Evolutionary conservation across 208 protist genomes (phyloP).

Genomic region (Naegleria lovaniensis): DNA sequence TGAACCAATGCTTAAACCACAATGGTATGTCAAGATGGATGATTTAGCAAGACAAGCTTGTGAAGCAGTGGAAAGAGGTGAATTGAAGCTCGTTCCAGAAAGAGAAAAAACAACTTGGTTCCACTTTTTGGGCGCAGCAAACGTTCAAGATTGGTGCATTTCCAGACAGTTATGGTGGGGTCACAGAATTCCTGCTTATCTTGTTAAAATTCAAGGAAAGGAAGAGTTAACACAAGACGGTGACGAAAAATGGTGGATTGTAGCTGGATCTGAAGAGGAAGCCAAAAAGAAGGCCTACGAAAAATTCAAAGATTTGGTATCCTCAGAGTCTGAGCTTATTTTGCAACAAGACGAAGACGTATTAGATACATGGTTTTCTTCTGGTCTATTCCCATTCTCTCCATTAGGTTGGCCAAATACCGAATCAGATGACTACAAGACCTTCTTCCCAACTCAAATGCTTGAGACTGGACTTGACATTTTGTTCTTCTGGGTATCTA

Average conservation of each 20-base stretch:
- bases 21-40: conserved; percentile 97
- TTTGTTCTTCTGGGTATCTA: conserved; percentile 99
- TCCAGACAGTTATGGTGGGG: conserved; percentile 80
- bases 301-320: conserved; percentile 58
- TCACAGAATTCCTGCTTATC: conserved; percentile 98
- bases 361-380: conserved; percentile 99
- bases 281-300: conserved; percentile 70
- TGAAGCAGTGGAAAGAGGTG: conserved; percentile 69
- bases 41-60: conserved; percentile 72
- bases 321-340: conserved; percentile 41
- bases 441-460: conserved; percentile 91
- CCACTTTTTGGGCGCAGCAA: conserved; percentile 81
- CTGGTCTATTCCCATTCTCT: conserved; percentile 97
- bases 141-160: conserved; percentile 88
- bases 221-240: conserved; percentile 20
- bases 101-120: conserved; percentile 85
- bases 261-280: conserved; percentile 82
- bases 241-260: conserved; percentile 70
- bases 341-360: conserved; percentile 97
- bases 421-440: conserved; percentile 75
- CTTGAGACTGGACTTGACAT: conserved; percentile 99
- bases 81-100: conserved; percentile 84
- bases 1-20: conserved; percentile 96
- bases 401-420: conserved; percentile 88
- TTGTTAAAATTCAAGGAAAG: conserved; percentile 54